Evolutionary conservation across 2,329 filamentous ascomycete species (phyloP).

Genomic region (Scedosporium apiospermum): DNA sequence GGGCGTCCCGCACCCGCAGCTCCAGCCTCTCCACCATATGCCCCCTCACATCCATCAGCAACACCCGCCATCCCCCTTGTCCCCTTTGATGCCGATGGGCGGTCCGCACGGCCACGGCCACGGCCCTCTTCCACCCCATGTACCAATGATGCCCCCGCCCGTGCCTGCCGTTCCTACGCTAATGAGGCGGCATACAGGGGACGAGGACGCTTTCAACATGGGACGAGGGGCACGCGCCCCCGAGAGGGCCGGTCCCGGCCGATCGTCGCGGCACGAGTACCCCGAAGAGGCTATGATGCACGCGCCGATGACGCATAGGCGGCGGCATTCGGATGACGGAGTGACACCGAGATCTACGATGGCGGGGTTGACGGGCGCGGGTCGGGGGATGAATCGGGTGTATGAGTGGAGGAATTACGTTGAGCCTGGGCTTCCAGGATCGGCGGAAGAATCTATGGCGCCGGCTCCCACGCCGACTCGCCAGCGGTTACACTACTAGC

Average conservation of each 20-base stretch:
- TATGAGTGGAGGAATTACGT: conserved; percentile 6
- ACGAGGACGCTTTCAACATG: background rate
- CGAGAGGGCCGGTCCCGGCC: background rate
- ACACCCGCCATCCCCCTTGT: background rate
- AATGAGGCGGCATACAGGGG: conserved; percentile 3
- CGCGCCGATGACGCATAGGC: background rate
- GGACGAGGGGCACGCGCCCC: background rate
- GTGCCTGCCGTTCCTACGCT: background rate
- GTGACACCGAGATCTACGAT: conserved; percentile 1
- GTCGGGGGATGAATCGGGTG: conserved; percentile 5
- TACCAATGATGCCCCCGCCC: background rate
- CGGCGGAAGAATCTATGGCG: background rate
- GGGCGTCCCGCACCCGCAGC: background rate
- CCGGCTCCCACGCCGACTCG: background rate
- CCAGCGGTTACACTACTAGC: background rate
- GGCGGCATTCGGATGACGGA: conserved; percentile 1
- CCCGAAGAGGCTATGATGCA: background rate
- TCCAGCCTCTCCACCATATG: background rate
- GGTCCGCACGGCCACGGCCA: background rate
- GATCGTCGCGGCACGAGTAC: conserved; percentile 2
- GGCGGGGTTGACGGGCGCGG: conserved; percentile 2
- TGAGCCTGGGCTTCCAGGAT: background rate
- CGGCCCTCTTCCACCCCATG: background rate
- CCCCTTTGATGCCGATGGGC: background rate
- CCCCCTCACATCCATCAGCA: background rate